A percentile compares a stretch with the other conserved stretches of the same genome.
These are phyloP conservation scores for Brettanomyces sp. DNA, from an alignment of 805 yeast genomes.

Conservation along the genomic window DNA sequence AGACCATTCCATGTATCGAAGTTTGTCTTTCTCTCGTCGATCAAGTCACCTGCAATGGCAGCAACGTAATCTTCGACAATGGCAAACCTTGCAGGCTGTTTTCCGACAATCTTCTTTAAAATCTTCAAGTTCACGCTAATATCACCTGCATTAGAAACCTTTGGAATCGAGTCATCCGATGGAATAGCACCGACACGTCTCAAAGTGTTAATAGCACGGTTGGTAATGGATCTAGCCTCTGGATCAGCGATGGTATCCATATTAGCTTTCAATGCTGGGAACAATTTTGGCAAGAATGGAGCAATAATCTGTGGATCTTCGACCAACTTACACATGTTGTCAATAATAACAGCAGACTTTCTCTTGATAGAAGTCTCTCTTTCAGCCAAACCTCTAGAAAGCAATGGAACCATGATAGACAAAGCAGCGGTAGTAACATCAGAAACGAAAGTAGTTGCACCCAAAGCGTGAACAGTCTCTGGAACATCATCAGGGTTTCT, in stretches of 20 bases:
- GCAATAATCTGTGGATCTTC: conserved; percentile 99
- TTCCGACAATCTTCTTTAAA: conserved; percentile 63
- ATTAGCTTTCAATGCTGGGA: conserved; percentile 94
- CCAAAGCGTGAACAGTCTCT: conserved; percentile 96
- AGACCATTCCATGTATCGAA: conserved; percentile 85
- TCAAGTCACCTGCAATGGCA: conserved; percentile 96
- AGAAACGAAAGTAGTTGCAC: conserved; percentile 99
- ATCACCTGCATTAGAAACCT: conserved; percentile 99
- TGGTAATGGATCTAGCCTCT: conserved; percentile 98
- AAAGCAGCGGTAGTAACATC: conserved; percentile 99
- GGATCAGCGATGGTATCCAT: conserved; percentile 98
- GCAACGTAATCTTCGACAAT: conserved; percentile 76
- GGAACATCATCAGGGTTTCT: conserved; percentile 96
- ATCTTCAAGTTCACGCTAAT: conserved; percentile 75
- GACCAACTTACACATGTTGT: conserved; percentile 99
- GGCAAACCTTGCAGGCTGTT: conserved; percentile 68
- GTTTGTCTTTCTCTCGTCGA: conserved; percentile 94
- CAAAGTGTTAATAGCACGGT: conserved; percentile 93
- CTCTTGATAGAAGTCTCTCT: conserved; percentile 99
- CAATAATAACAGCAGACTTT: conserved; percentile 98
- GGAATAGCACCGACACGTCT: conserved; percentile 98
- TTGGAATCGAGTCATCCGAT: conserved; percentile 86
- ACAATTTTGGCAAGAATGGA: conserved; percentile 91
- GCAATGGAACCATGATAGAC: conserved; percentile 98
- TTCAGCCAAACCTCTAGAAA: conserved; percentile 99